These are phyloP conservation scores for Abrus pulchellus DNA, from an alignment of 306 rosid genomes.

Conservation along the genomic window DNA sequence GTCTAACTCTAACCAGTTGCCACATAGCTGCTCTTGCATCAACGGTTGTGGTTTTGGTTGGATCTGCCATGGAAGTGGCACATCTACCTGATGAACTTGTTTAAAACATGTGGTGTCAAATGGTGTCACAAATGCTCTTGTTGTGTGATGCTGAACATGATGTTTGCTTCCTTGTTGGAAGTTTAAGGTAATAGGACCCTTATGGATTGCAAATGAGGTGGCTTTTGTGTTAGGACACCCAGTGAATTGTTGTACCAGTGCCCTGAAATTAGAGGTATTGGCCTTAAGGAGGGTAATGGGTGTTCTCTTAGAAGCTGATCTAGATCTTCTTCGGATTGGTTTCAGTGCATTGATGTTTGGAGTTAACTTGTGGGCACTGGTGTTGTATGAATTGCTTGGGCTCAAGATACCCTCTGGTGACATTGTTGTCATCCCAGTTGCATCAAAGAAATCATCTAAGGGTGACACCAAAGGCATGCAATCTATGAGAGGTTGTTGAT, in stretches of 20 bases:
- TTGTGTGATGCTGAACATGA: slow-evolving; percentile 30
- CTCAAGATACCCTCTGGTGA: slow-evolving; percentile 1
- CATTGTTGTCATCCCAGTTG: not conserved
- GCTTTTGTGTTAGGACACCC: slow-evolving; percentile 56
- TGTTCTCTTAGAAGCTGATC: slow-evolving; percentile 71
- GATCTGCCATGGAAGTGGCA: not conserved
- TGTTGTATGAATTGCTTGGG: not conserved
- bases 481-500: not conserved
- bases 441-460: not conserved
- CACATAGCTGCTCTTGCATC: slow-evolving; percentile 34
- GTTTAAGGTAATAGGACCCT: slow-evolving; percentile 73
- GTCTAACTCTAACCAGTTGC: not conserved
- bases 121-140: not conserved
- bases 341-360: slow-evolving; percentile 37
- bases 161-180: slow-evolving; percentile 55
- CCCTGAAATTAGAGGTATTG: slow-evolving; percentile 70
- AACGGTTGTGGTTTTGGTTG: slow-evolving; percentile 1
- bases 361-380: not conserved
- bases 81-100: slow-evolving; percentile 29
- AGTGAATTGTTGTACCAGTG: slow-evolving; percentile 76
- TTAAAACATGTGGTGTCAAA: slow-evolving; percentile 16
- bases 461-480: not conserved
- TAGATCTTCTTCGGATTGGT: slow-evolving; percentile 58
- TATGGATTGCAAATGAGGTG: slow-evolving; percentile 52
- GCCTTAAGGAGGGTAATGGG: slow-evolving; percentile 80